Conservation (phyloP, 1,284 basidiomycete species). For the Hemileia vastatrix region DNA sequence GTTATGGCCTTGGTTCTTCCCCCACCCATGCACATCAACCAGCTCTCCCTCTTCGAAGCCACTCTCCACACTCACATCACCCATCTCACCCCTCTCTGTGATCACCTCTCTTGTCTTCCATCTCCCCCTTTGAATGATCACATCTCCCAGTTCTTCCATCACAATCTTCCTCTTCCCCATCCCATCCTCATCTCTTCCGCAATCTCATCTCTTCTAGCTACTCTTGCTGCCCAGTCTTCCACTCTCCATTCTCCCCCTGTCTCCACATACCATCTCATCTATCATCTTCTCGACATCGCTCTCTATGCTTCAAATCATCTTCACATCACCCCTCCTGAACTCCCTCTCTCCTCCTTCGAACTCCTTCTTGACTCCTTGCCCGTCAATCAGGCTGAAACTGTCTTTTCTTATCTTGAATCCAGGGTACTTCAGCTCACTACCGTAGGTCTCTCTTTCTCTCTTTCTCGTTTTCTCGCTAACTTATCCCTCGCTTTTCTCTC, state of each 20-base stretch:
- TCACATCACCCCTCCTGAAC: conserved; percentile 8
- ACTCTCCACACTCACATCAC: conserved; percentile 13
- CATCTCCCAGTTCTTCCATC: conserved; percentile 5
- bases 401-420: conserved; percentile 20
- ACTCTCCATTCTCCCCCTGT: no score
- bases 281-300: conserved; percentile 12
- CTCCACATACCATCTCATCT: no score
- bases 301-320: conserved; percentile 10
- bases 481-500: background rate
- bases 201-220: no score
- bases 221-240: no score
- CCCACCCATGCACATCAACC: no score
- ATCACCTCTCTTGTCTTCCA: no score
- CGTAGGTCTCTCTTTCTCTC: conserved; percentile 1
- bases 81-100: conserved; percentile 16
- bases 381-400: conserved; percentile 10
- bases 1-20: no score
- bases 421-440: conserved; percentile 4
- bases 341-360: conserved; percentile 10
- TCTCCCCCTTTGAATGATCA: no score
- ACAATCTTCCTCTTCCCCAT: background rate
- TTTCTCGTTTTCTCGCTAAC: background rate
- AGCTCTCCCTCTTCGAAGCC: no score
- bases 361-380: conserved; percentile 10
- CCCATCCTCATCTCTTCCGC: background rate